Percentiles rank a stretch among this genome's conserved stretches.
These are phyloP conservation scores for Pichia eremophila DNA, from an alignment of 805 yeast species.

Conservation along the genomic window DNA sequence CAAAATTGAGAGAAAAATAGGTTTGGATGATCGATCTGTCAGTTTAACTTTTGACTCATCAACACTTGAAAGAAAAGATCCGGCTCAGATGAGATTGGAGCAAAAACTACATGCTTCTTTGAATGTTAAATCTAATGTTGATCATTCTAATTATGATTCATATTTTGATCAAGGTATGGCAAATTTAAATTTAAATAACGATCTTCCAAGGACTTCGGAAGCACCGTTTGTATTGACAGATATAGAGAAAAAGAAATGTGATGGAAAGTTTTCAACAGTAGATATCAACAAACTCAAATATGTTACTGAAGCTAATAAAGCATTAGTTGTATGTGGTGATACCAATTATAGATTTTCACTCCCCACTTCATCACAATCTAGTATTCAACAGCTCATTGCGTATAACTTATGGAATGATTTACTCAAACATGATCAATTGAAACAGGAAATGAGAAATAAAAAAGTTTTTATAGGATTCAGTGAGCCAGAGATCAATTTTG, in stretches of 20 bases:
- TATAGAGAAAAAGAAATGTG: slow-evolving; percentile 11
- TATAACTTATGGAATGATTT: slow-evolving; percentile 26
- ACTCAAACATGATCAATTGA: slow-evolving; percentile 36
- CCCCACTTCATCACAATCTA: slow-evolving; percentile 10
- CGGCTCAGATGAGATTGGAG: slow-evolving; percentile 2
- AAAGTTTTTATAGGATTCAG: slow-evolving; percentile 33
- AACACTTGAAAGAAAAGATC: neutral
- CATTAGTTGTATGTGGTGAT: slow-evolving; percentile 41
- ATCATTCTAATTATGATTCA: neutral
- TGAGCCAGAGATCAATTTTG: slow-evolving; percentile 39
- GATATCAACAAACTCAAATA: neutral
- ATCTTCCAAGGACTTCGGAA: neutral
- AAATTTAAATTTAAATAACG: neutral
- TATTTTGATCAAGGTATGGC: neutral
- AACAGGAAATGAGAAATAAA: slow-evolving; percentile 25
- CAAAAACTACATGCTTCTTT: neutral
- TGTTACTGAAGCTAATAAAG: slow-evolving; percentile 12
- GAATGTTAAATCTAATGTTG: neutral
- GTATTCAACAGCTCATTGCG: slow-evolving; percentile 4
- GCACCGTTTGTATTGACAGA: slow-evolving; percentile 10
- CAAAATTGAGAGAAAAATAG: slow-evolving; percentile 9
- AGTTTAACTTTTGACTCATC: slow-evolving; percentile 2
- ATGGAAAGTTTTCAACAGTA: neutral
- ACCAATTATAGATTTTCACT: slow-evolving; percentile 38
- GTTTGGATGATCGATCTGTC: slow-evolving; percentile 8